Evolutionary conservation across 345 rosid genomes (phyloP), one percentile per base, ranked within the genome.

Genomic region (Nephelium lappaceum): DNA sequence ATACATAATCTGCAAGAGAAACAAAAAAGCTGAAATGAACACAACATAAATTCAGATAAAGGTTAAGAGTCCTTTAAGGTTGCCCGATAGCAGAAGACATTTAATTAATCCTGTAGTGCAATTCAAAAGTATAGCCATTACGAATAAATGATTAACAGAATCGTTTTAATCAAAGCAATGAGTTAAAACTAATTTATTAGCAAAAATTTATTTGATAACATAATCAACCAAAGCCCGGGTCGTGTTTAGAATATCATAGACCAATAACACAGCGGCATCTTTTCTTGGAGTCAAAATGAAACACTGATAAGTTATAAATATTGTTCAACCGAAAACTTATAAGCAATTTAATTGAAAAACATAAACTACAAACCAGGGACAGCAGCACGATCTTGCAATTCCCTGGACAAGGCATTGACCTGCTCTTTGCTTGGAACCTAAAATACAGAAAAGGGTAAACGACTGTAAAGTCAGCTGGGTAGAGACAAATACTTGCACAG

Each of bases 371-470:
- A 67, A 96, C 99, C 99, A 88, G 97, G 98, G 74, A 96, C 91
- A 61, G 91, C 79, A 72, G 97, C 97, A 81, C 99, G 99, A 68
- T 47, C 83, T 45, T 87, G 83, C 86, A 94, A 87, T 78, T 94
- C 98, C 81, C 88, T 88, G 31, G 99, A 94, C 72, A 96, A 81
- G 76, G 91, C 90, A 89, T 91, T 86, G 61, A 91, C 99, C 82
- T 96, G 97, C 80, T 84, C 97, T 84, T 91, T 94, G 90, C 86
- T 96, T 27, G 95, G 94, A 25, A 89, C 90, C 98, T 91, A 75
- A 41, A 68, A 57, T 16, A 45, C 10, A 77, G 78, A 68, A 39
- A 38, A 3, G 12, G 69, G 64, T 16, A 57, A 75, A 79, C 60
- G 31, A 42, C 6, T 43, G 16, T 38, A 15, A 6, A 45, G 21